Evolutionary conservation across 805 yeast species (phyloP), one percentile per base, ranked within the genome.

Genomic region (Suhomyces pyralidae): DNA sequence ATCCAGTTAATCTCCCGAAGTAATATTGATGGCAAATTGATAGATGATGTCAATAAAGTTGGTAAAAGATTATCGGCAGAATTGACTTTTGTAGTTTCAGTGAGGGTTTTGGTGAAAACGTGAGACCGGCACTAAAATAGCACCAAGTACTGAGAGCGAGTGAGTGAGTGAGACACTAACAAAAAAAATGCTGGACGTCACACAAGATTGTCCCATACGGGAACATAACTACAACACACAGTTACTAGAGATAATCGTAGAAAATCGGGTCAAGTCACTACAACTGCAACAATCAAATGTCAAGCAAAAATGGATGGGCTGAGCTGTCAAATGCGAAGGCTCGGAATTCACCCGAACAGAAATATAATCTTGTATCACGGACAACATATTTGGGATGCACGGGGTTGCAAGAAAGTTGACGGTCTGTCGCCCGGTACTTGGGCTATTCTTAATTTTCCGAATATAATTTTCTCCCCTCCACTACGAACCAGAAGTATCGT

Each of bases 41-140:
- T 38, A 17, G 42, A 38, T 38, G 42, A 38, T 38, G 24, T 19
- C 42, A 38, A 38, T 38, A 38, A 38, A 38, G 42, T 38, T 38
- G 42, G 42, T 38, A 38, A 19, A 17, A 38, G 42, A 36, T 19
- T 17, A 38, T 17, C 22, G 42, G 42, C 20, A 38, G 42, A 38
- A 38, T 38, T 38, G 24, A 38, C 24, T 38, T 38, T 38, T 22
- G 34, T 45, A 36, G 43, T 34, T 32, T 30, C 40, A 24, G 49
- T 46, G 49, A 34, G 49, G 43, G 43, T 34, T 46, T 46, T 46
- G 43, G 43, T 25, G 20, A 38, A 40, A n/a, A 22, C 48, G 38
- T 24, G 48, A 45, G 40, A 38, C 24, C 19, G 42, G 42, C 42
- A 38, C 42, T 38, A 38, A 38, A 38, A 32, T 32, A n/a, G 17